These are phyloP conservation scores for Tulasnella sp. DNA, from an alignment of 768 basidiomycete genomes.

Conservation along the genomic window DNA sequence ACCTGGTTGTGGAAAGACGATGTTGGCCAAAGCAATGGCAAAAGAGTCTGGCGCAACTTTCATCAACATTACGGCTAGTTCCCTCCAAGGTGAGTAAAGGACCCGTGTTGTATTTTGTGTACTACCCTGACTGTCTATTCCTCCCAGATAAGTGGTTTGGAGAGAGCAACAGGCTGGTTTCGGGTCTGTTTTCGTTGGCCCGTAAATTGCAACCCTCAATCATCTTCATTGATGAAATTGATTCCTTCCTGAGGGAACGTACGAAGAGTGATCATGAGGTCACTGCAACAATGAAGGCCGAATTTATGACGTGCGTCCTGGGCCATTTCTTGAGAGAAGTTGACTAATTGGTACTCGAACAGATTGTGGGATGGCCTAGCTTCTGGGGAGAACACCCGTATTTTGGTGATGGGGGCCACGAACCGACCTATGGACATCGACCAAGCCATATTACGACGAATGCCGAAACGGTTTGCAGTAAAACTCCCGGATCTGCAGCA, in stretches of 20 bases:
- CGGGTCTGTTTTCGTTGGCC: constrained; percentile 86
- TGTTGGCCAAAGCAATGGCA: constrained; percentile 97
- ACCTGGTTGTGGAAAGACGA: constrained; percentile 94
- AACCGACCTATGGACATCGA: constrained; percentile 92
- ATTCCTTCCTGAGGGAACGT: constrained; percentile 83
- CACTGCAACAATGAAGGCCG: constrained; percentile 97
- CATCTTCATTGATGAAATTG: constrained; percentile 98
- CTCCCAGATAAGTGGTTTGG: constrained; percentile 75
- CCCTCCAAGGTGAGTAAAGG: constrained; percentile 4
- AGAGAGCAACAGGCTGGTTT: constrained; percentile 89
- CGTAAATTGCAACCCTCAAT: constrained; percentile 88
- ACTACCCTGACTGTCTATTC: constrained; percentile 27
- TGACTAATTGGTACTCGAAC: constrained; percentile 4
- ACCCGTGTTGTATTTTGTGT: background rate
- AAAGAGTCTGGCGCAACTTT: constrained; percentile 97
- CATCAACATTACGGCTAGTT: constrained; percentile 56
- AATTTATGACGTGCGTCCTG: constrained; percentile 71
- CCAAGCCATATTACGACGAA: constrained; percentile 75
- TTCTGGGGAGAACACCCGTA: constrained; percentile 56
- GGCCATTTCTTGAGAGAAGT: constrained; percentile 4
- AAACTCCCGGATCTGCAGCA: constrained; percentile 66
- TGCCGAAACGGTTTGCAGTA: constrained; percentile 93
- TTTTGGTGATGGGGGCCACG: constrained; percentile 87
- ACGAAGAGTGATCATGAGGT: constrained; percentile 88
- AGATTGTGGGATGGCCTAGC: constrained; percentile 93